Evolutionary conservation across 2,329 filamentous ascomycete genomes (phyloP), one percentile per base, ranked within the genome.

Genomic region (Keithomyces neogunnii): DNA sequence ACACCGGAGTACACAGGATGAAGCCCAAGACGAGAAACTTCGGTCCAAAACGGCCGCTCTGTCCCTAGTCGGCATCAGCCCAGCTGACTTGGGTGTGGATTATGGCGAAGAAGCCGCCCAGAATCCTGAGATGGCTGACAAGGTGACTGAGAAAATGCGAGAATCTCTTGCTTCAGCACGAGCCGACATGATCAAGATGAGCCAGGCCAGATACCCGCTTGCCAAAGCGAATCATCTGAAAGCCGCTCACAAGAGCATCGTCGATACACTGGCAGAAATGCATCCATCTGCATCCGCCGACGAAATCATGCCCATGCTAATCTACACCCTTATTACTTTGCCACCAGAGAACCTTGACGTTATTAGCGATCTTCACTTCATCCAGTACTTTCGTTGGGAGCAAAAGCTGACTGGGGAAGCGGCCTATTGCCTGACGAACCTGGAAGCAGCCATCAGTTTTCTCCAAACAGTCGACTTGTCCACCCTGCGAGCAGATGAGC

Each of bases 241-340:
- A 57, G 83, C 85, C 39, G 88, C 89, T 3, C 93, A 97, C 68
- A 95, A 95, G 72, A 86, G 85, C 57, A 97, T 99, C 56, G 93
- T 99, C 47, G 92, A 97, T 66, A 91, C 90, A 1, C 67, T 85
- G 47, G 77, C 81, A 3, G 76, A 82, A 59, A 84, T 85, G 53
- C 81, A 84, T 55, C 81, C 80, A 19, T 84, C 91, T 1, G 96
- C 93, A 1, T 97, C 93, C 1, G 93, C 93, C 3, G 93, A 99
- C 64, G 93, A 97, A 69, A 95, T 99, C 50, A 84, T 99, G 66
- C 93, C 93, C 1, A 96, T 95, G 67, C 78, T 99, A 56, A 99
- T 99, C 55, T 99, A 95, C 71, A 89, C 90, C 0, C 79, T 99
- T 54, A 95, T 99, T 64, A 96, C 90, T 3, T 85, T 91, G 44